Conservation (phyloP, 495 filamentous ascomycete genomes). For the Penicillium robsamsonii region DNA sequence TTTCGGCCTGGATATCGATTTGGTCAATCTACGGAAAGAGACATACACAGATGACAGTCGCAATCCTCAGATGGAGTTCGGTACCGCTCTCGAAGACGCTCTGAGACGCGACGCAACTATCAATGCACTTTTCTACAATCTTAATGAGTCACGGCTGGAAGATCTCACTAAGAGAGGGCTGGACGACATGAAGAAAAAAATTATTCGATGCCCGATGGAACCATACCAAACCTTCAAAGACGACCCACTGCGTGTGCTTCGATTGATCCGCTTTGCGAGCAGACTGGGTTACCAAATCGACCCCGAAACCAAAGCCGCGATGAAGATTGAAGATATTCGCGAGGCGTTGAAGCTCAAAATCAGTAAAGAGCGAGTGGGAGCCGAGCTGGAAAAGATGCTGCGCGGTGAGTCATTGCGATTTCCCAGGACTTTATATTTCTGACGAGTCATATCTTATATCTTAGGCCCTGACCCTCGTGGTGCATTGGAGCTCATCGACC, state of each 20-base stretch:
- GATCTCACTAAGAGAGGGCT: constrained; percentile 78
- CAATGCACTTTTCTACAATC: constrained; percentile 95
- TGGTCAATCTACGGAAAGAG: constrained; percentile 93
- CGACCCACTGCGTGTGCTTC: constrained; percentile 86
- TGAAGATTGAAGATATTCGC: constrained; percentile 72
- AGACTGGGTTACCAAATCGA: constrained; percentile 78
- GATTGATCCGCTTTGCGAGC: constrained; percentile 87
- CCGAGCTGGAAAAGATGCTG: constrained; percentile 89
- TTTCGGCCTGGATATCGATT: constrained; percentile 84
- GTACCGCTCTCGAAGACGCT: constrained; percentile 86
- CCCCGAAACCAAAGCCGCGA: constrained; percentile 60
- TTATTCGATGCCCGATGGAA: constrained; percentile 84
- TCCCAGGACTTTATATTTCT: neutral
- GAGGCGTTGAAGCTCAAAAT: constrained; percentile 83
- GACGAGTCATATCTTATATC: neutral
- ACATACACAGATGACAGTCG: constrained; percentile 81
- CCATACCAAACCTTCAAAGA: constrained; percentile 93
- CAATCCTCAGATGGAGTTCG: constrained; percentile 91
- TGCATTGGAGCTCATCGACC: constrained; percentile 70
- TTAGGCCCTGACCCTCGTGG: constrained; percentile 65
- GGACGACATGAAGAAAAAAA: constrained; percentile 63
- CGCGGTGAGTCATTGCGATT: constrained; percentile 51
- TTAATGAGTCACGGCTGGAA: constrained; percentile 70
- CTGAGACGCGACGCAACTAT: constrained; percentile 87
- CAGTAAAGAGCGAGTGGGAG: constrained; percentile 79